These are phyloP conservation scores for Blastomyces parvus DNA, from an alignment of 2,329 filamentous ascomycete genomes.

Conservation along the genomic window DNA sequence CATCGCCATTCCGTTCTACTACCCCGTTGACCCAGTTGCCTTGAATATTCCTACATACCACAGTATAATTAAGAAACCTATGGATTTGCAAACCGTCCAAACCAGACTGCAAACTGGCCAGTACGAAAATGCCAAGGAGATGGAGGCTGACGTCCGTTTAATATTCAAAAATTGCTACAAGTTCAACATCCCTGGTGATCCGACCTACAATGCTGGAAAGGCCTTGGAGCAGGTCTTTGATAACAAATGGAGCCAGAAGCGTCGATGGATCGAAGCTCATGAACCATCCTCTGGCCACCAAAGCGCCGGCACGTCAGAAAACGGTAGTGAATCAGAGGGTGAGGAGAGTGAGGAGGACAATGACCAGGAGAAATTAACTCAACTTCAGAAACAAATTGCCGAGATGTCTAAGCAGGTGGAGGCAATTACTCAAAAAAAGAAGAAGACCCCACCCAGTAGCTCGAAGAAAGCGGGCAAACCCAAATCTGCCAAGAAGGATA, in stretches of 20 bases:
- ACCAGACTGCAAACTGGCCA: slow-evolving; percentile 67
- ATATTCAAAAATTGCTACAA: slow-evolving; percentile 85
- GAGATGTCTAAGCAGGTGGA: slow-evolving; percentile 60
- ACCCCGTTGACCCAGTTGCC: slow-evolving; percentile 85
- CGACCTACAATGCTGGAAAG: slow-evolving; percentile 62
- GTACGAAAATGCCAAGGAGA: slow-evolving; percentile 74
- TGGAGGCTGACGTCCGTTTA: slow-evolving; percentile 70
- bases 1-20: slow-evolving; percentile 64
- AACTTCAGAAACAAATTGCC: slow-evolving; percentile 63
- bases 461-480: slow-evolving; percentile 42
- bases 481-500: slow-evolving; percentile 38
- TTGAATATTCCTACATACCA: slow-evolving; percentile 90
- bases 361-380: slow-evolving; percentile 52
- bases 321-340: slow-evolving; percentile 62
- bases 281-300: slow-evolving; percentile 56
- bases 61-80: slow-evolving; percentile 89
- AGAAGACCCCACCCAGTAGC: slow-evolving; percentile 43
- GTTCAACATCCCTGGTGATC: slow-evolving; percentile 76
- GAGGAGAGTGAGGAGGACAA: slow-evolving; percentile 56
- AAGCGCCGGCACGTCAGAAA: slow-evolving; percentile 57
- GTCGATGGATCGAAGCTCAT: slow-evolving; percentile 69
- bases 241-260: slow-evolving; percentile 64
- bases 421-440: slow-evolving; percentile 50
- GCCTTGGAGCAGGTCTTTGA: slow-evolving; percentile 68
- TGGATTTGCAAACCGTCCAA: slow-evolving; percentile 81